Conservation (phyloP, 1,284 basidiomycete genomes). For the Pyrrhoderma lamaoense region DNA sequence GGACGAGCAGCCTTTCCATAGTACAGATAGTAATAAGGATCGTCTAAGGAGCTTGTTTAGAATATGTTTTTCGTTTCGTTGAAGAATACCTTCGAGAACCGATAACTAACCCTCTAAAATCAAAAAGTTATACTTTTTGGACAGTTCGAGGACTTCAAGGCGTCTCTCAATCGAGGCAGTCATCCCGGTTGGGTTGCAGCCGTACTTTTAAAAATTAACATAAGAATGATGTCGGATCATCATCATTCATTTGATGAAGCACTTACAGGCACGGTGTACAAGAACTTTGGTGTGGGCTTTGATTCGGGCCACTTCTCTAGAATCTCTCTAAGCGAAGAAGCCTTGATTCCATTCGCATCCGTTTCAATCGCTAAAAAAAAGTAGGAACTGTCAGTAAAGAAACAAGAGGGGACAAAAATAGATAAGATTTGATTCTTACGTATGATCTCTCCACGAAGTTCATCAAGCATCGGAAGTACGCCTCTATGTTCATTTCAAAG, state of each 20-base stretch:
- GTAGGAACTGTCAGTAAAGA: neutral
- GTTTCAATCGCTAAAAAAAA: conserved; percentile 64
- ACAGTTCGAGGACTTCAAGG: conserved; percentile 69
- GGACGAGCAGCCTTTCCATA: conserved; percentile 56
- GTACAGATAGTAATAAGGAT: conserved; percentile 74
- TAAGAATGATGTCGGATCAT: conserved; percentile 6
- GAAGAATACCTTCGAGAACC: neutral
- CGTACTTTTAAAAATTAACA: conserved; percentile 50
- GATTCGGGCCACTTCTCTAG: conserved; percentile 72
- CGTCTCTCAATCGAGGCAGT: conserved; percentile 71
- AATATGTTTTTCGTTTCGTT: neutral
- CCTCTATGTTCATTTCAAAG: conserved; percentile 12
- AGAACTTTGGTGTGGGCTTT: conserved; percentile 68
- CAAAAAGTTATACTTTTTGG: conserved; percentile 70
- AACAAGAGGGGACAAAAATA: conserved; percentile 2
- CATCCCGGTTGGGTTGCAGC: conserved; percentile 79
- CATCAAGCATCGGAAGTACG: conserved; percentile 7
- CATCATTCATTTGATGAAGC: neutral
- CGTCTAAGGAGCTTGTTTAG: conserved; percentile 38
- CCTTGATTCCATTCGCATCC: conserved; percentile 70
- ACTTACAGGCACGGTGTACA: conserved; percentile 79
- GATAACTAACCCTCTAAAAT: conserved; percentile 71
- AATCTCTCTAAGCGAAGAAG: conserved; percentile 54
- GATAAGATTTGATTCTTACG: conserved; percentile 5
- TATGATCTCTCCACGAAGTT: conserved; percentile 13